Conservation (phyloP, 1,284 basidiomycete genomes). For the Moniliophthora roreri region DNA sequence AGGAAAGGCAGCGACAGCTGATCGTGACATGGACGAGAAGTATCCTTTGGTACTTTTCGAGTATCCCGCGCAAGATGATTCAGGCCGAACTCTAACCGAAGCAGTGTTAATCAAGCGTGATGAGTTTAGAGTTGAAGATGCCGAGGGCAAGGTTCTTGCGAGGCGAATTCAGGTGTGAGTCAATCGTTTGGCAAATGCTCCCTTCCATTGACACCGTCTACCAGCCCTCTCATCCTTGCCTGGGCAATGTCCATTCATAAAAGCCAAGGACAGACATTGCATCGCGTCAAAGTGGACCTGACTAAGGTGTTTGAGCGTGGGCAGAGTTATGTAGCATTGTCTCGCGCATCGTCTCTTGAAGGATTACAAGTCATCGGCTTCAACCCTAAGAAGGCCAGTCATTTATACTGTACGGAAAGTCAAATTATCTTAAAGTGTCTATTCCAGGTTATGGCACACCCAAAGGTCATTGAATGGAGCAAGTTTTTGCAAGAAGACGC, state of each 20-base stretch:
- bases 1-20: conserved; percentile 1
- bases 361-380: conserved; percentile 81
- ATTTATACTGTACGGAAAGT: neutral
- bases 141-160: conserved; percentile 67
- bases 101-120: conserved; percentile 59
- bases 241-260: conserved; percentile 86
- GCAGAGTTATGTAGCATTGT: conserved; percentile 84
- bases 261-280: conserved; percentile 74
- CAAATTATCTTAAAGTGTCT: neutral
- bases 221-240: conserved; percentile 63
- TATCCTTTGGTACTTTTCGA: conserved; percentile 57
- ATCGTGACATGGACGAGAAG: conserved; percentile 22
- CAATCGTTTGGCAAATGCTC: neutral
- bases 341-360: conserved; percentile 77
- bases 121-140: conserved; percentile 67
- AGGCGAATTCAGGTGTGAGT: conserved; percentile 43
- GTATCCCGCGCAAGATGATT: conserved; percentile 56
- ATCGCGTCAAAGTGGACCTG: conserved; percentile 66
- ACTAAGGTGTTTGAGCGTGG: conserved; percentile 74
- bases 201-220: neutral
- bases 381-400: conserved; percentile 59
- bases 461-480: conserved; percentile 50
- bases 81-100: conserved; percentile 34
- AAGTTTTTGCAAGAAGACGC: conserved; percentile 20
- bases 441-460: conserved; percentile 49